Evolutionary conservation across 139 green algal species (phyloP).

Genomic region (Gonium pectorale): DNA sequence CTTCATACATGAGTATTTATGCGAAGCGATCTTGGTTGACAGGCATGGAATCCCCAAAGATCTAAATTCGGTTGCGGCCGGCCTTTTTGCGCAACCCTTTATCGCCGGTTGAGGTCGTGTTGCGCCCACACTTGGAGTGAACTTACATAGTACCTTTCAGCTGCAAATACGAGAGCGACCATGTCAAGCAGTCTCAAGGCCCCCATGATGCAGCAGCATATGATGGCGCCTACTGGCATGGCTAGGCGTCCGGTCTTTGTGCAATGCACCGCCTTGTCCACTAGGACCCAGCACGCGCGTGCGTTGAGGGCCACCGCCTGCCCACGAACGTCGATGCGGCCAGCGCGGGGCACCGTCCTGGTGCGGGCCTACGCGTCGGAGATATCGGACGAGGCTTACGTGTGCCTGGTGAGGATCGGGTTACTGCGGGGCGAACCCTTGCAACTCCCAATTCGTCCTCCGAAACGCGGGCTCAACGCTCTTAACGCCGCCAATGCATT

Average conservation of each 20-base stretch:
- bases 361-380: neutral
- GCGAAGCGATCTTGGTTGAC: too few species aligned
- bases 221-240: too few species aligned
- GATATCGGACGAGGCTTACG: conserved; percentile 14
- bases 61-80: too few species aligned
- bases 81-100: too few species aligned
- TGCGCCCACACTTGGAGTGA: too few species aligned
- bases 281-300: neutral
- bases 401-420: conserved; percentile 4
- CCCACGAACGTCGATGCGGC: neutral
- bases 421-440: neutral
- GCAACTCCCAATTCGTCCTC: conserved; percentile 3
- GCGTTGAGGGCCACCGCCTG: neutral
- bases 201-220: too few species aligned
- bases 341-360: neutral
- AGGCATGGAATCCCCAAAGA: too few species aligned
- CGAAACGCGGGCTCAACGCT: neutral
- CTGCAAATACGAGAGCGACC: too few species aligned
- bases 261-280: neutral
- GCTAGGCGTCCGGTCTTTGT: neutral
- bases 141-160: too few species aligned
- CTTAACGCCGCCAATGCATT: neutral
- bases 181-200: too few species aligned
- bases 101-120: too few species aligned
- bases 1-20: too few species aligned